A percentile compares a stretch with the other conserved stretches of the same genome.
These are phyloP conservation scores for Crithidia sp. DNA, from an alignment of 208 protist genomes.

Conservation along the genomic window DNA sequence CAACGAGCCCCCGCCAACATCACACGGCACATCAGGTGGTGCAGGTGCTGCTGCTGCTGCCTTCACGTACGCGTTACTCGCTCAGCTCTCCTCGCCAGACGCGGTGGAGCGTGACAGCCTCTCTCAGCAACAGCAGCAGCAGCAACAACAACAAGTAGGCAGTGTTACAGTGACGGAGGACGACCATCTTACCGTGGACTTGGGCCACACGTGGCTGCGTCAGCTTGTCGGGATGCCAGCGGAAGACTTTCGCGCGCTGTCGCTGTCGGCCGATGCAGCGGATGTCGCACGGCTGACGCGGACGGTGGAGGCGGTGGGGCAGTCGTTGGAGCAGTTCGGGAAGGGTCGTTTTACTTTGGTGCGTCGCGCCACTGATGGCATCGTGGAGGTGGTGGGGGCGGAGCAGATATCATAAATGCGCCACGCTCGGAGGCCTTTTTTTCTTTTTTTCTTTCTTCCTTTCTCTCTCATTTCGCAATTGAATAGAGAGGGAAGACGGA, in stretches of 20 bases:
- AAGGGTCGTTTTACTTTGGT: conserved; percentile 44
- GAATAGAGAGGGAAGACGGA: neutral
- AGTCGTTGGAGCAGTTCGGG: conserved; percentile 57
- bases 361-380: conserved; percentile 40
- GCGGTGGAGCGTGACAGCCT: conserved; percentile 24
- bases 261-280: conserved; percentile 26
- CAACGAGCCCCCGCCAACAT: conserved; percentile 27
- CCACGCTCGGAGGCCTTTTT: neutral
- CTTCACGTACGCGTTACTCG: conserved; percentile 53
- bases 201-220: conserved; percentile 70
- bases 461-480: neutral
- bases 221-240: conserved; percentile 62
- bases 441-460: conserved; percentile 1
- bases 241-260: conserved; percentile 48
- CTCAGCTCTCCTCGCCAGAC: conserved; percentile 45
- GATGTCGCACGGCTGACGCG: conserved; percentile 40
- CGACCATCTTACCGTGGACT: conserved; percentile 49
- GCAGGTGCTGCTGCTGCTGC: neutral
- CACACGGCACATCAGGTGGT: neutral
- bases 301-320: conserved; percentile 50
- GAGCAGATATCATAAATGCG: conserved; percentile 4
- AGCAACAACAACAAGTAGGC: conserved; percentile 15
- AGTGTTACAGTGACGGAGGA: conserved; percentile 15
- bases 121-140: no score
- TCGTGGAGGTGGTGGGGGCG: conserved; percentile 53